A percentile compares a stretch with the other conserved stretches of the same genome.
Evolutionary conservation across 2,329 filamentous ascomycete species (phyloP).

Genomic region (Colletotrichum lini): DNA sequence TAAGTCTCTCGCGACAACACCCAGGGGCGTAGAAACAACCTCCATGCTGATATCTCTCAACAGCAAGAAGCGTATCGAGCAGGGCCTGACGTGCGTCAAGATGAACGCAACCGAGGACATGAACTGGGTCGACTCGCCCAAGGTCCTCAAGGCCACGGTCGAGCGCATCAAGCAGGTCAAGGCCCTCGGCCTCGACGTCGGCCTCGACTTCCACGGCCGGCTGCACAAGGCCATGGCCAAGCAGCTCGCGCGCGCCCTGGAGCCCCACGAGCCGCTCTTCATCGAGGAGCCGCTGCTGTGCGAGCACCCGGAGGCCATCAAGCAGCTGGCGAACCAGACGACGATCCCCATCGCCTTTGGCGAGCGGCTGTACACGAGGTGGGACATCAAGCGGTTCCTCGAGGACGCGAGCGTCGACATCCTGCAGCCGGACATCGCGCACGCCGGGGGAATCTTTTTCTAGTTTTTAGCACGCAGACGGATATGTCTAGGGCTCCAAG

Average conservation of each 20-base stretch:
- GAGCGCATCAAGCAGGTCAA: constrained; percentile 75
- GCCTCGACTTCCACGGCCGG: constrained; percentile 78
- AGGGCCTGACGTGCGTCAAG: constrained; percentile 73
- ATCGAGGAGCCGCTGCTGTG: constrained; percentile 77
- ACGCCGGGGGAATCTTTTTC: constrained; percentile 73
- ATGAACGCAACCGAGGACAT: constrained; percentile 81
- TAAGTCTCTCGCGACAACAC: constrained; percentile 45
- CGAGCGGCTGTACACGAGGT: constrained; percentile 75
- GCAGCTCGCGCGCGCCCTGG: constrained; percentile 73
- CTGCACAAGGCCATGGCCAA: constrained; percentile 80
- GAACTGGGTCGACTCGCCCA: constrained; percentile 77
- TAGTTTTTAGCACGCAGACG: neutral
- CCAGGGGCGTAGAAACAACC: no score
- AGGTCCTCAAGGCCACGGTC: constrained; percentile 68
- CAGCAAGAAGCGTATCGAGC: constrained; percentile 65
- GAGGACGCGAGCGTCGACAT: constrained; percentile 75
- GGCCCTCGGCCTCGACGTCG: constrained; percentile 74
- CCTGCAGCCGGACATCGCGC: constrained; percentile 75
- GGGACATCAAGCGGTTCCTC: constrained; percentile 76
- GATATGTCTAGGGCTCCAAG: constrained; percentile 4
- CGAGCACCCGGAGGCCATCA: constrained; percentile 72
- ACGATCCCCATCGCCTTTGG: constrained; percentile 75
- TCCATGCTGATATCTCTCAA: neutral
- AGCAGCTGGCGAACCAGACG: constrained; percentile 68
- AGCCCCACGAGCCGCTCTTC: constrained; percentile 74